phyloP scores from a whole-genome alignment of 306 rosid species.

The Dryas drummondii region DNA sequence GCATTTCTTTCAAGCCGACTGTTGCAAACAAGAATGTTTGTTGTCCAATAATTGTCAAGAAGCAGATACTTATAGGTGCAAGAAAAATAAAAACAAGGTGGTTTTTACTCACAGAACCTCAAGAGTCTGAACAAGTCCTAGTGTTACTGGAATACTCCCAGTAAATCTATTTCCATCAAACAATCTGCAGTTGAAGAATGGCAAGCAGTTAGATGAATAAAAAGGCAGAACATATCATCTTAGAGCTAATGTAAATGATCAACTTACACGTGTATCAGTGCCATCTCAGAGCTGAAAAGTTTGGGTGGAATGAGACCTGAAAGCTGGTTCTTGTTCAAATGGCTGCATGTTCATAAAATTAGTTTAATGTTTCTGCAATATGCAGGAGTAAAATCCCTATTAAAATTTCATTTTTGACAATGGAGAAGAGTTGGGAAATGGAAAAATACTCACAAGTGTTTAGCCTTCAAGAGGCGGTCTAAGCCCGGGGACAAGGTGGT shows the following conservation, averaged over 20 bases:
- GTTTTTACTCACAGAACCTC: constrained; percentile 79
- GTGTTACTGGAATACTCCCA: constrained; percentile 61
- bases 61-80: background rate
- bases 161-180: constrained; percentile 61
- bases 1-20: constrained; percentile 81
- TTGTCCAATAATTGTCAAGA: constrained; percentile 12
- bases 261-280: constrained; percentile 76
- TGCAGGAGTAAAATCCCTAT: background rate
- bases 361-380: background rate
- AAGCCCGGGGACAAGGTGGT: constrained; percentile 60
- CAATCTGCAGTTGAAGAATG: constrained; percentile 43
- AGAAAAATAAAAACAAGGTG: constrained; percentile 18
- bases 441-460: constrained; percentile 67
- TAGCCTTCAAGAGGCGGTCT: constrained; percentile 72
- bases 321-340: constrained; percentile 83
- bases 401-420: background rate
- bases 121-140: constrained; percentile 72
- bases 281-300: constrained; percentile 74
- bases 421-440: background rate
- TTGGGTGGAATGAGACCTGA: constrained; percentile 63
- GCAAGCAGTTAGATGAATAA: constrained; percentile 6
- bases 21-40: constrained; percentile 28
- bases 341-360: constrained; percentile 53
- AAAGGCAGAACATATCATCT: background rate
- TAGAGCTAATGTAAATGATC: background rate